A percentile compares a stretch with the other conserved stretches of the same genome.
phyloP scores from a whole-genome alignment of 169 alveolate genomes.

The Theileria equi region DNA sequence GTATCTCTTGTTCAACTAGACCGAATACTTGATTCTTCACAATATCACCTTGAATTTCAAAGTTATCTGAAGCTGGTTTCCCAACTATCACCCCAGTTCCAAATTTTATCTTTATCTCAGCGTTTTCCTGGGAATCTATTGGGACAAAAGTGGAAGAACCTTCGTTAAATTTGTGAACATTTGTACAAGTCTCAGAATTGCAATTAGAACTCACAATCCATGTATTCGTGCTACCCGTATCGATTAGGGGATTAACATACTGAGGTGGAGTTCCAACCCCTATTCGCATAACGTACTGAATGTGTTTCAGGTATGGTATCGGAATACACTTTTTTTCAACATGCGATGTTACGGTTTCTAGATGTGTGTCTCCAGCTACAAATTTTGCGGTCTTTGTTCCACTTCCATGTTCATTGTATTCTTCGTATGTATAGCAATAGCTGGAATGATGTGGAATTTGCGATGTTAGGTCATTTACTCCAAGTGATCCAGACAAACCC shows the following conservation, averaged over 20 bases:
- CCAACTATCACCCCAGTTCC: constrained; percentile 76
- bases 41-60: constrained; percentile 37
- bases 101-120: constrained; percentile 23
- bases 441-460: constrained; percentile 2
- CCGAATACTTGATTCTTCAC: constrained; percentile 51
- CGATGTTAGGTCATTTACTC: constrained; percentile 17
- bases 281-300: constrained; percentile 68
- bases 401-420: not conserved
- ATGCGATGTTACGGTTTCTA: not conserved
- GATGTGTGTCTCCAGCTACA: not conserved
- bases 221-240: constrained; percentile 80
- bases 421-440: not conserved
- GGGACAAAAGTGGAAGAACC: constrained; percentile 43
- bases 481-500: constrained; percentile 61
- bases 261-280: constrained; percentile 80
- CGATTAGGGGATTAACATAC: constrained; percentile 75
- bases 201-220: constrained; percentile 43
- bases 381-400: not conserved
- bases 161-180: constrained; percentile 58
- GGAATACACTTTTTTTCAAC: constrained; percentile 1
- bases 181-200: constrained; percentile 54
- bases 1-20: constrained; percentile 24
- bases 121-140: not conserved
- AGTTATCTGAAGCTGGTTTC: constrained; percentile 32
- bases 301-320: constrained; percentile 35